Conservation (phyloP, 371 early-diverging fungal species). For the Mortierella sp. region DNA sequence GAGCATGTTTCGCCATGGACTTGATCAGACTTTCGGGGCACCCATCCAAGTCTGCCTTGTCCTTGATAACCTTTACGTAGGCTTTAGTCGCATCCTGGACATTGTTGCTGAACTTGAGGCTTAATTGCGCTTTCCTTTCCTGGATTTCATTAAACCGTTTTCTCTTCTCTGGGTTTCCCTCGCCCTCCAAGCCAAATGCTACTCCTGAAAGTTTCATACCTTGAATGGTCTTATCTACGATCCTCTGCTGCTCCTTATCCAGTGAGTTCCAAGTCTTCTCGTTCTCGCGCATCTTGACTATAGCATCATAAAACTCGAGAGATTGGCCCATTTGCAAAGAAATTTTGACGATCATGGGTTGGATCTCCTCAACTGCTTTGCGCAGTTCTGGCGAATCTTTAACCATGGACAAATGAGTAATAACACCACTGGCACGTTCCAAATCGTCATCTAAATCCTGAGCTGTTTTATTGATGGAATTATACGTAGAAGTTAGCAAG, state of each 20-base stretch:
- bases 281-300: constrained; percentile 61
- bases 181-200: constrained; percentile 60
- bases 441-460: constrained; percentile 69
- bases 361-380: constrained; percentile 68
- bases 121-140: constrained; percentile 67
- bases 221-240: constrained; percentile 66
- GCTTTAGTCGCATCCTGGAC: constrained; percentile 75
- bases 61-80: constrained; percentile 62
- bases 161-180: constrained; percentile 63
- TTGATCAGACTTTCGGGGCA: constrained; percentile 65
- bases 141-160: constrained; percentile 70
- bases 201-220: constrained; percentile 75
- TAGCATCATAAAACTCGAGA: constrained; percentile 67
- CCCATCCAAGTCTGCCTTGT: constrained; percentile 64
- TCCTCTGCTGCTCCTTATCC: constrained; percentile 68
- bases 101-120: constrained; percentile 70
- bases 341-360: constrained; percentile 68
- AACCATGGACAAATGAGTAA: constrained; percentile 72
- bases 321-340: constrained; percentile 73
- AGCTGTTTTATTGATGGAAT: constrained; percentile 41
- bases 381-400: constrained; percentile 71
- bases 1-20: constrained; percentile 65
- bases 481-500: neutral
- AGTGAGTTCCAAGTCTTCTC: constrained; percentile 58
- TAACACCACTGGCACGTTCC: constrained; percentile 67